These are phyloP conservation scores for Neonectria magnoliae DNA, from an alignment of 2,329 filamentous ascomycete genomes.

Conservation along the genomic window DNA sequence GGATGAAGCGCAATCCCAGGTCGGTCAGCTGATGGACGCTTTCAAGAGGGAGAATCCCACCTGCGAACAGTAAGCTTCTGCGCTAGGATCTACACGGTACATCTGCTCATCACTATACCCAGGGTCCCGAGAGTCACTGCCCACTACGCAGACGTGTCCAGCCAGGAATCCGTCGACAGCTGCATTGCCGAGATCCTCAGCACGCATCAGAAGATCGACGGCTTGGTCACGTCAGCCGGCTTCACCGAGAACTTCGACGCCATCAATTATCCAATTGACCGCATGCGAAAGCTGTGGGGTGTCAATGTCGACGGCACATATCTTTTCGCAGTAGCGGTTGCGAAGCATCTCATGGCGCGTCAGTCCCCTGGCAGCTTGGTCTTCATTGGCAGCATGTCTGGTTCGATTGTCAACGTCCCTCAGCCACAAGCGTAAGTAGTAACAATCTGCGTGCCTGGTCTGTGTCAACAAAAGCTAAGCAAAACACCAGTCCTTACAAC, in stretches of 20 bases:
- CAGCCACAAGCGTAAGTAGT: slow-evolving; percentile 81
- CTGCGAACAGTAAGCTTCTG: slow-evolving; percentile 64
- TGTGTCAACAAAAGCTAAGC: too few relatives aligned
- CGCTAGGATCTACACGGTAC: rapidly evolving
- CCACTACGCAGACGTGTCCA: slow-evolving; percentile 89
- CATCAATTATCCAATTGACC: slow-evolving; percentile 87
- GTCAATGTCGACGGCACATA: slow-evolving; percentile 95
- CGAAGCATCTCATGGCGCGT: slow-evolving; percentile 87
- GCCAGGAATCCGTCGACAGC: slow-evolving; percentile 77
- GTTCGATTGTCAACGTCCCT: slow-evolving; percentile 91
- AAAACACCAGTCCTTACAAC: slow-evolving; percentile 91
- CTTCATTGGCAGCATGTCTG: slow-evolving; percentile 95
- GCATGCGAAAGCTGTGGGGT: slow-evolving; percentile 90
- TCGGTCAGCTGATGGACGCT: slow-evolving; percentile 74
- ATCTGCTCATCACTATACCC: not conserved
- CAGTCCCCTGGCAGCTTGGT: slow-evolving; percentile 85
- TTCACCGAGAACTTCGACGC: slow-evolving; percentile 97
- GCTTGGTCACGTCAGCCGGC: slow-evolving; percentile 93
- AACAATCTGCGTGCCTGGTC: too few relatives aligned
- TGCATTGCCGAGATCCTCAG: slow-evolving; percentile 70
- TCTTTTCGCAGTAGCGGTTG: slow-evolving; percentile 83
- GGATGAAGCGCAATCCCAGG: slow-evolving; percentile 83
- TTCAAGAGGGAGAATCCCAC: slow-evolving; percentile 84
- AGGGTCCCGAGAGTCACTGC: slow-evolving; percentile 85
- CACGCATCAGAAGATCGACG: slow-evolving; percentile 82